phyloP scores from a whole-genome alignment of 306 rosid genomes.

The Sophora flavescens region DNA sequence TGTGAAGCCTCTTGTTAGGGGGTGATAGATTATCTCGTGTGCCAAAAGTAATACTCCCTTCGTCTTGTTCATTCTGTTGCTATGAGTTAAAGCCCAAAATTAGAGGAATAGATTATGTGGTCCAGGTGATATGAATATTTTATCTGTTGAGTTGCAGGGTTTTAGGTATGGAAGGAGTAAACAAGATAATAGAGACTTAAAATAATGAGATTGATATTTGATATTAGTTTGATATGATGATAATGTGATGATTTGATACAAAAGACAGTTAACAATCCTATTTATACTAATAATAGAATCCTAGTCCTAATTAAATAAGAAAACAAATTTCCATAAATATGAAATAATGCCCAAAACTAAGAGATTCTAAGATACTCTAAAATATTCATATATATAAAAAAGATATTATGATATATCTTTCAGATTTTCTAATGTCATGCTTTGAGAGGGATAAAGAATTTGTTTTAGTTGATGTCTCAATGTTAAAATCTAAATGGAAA shows the following conservation, averaged over 20 bases:
- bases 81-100: background rate
- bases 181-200: background rate
- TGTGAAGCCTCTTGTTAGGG: background rate
- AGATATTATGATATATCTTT: no score
- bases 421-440: background rate
- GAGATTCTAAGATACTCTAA: background rate
- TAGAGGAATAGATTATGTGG: background rate
- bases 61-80: conserved; percentile 21
- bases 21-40: background rate
- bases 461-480: background rate
- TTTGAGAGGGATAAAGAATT: background rate
- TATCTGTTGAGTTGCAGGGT: background rate
- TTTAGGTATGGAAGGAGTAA: background rate
- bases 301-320: no score
- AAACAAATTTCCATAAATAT: background rate
- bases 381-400: background rate
- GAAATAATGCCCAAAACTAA: background rate
- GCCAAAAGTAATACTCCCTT: conserved; percentile 22
- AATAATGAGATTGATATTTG: no score
- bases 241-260: no score
- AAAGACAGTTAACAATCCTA: background rate
- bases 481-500: conserved; percentile 18
- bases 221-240: no score
- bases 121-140: conserved; percentile 10
- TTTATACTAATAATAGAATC: no score